phyloP scores from a whole-genome alignment of 495 filamentous ascomycete species.

The Neurospora sp. region DNA sequence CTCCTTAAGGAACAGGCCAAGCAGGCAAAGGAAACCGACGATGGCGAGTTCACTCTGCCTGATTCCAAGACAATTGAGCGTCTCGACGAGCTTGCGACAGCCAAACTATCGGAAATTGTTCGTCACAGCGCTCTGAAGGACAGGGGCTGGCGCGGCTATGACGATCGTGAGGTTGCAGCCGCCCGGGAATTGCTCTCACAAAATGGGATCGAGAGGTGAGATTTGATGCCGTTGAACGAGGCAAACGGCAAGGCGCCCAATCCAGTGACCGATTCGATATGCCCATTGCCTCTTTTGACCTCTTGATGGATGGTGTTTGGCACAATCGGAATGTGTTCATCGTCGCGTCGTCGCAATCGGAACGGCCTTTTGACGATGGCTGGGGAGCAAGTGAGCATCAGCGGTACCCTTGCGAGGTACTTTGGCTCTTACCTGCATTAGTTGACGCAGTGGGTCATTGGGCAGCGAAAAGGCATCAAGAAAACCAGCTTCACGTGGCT shows the following conservation, averaged over 20 bases:
- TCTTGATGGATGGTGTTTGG: conserved; percentile 17
- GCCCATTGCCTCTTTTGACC: conserved; percentile 3
- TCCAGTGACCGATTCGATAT: conserved; percentile 20
- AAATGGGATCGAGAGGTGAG: conserved; percentile 26
- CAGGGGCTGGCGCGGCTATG: conserved; percentile 61
- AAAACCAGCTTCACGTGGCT: conserved; percentile 22
- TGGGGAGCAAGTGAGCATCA: conserved; percentile 2
- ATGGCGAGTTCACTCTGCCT: conserved; percentile 33
- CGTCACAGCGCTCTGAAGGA: conserved; percentile 47
- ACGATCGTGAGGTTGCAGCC: conserved; percentile 64
- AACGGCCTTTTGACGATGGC: conserved; percentile 1
- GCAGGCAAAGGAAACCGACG: conserved; percentile 21
- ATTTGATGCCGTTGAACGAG: not conserved
- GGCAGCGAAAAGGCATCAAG: conserved; percentile 18
- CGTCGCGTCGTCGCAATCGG: not conserved
- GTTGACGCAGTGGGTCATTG: conserved; percentile 23
- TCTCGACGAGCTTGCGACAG: conserved; percentile 62
- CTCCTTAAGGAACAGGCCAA: conserved; percentile 27
- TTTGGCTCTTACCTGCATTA: conserved; percentile 8
- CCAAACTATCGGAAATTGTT: conserved; percentile 68
- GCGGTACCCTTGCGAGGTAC: conserved; percentile 12
- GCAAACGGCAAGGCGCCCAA: conserved; percentile 7
- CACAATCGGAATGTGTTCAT: not conserved
- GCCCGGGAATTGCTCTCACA: conserved; percentile 60
- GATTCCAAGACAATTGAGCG: conserved; percentile 47